phyloP scores from a whole-genome alignment of 2,329 filamentous ascomycete genomes.

The Akanthomyces dipterigenus region DNA sequence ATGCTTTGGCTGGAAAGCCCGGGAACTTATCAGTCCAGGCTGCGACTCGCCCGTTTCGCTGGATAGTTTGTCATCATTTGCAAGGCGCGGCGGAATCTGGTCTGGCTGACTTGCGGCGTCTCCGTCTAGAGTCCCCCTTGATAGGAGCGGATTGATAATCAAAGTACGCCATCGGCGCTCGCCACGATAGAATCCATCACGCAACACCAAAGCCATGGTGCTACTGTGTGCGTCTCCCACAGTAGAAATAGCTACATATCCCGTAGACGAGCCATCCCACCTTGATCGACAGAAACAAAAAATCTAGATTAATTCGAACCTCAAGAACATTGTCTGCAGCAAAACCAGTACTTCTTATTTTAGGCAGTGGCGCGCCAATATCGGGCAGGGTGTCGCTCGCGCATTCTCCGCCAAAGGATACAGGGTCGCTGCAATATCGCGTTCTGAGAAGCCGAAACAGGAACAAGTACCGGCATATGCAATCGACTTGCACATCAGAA shows the following conservation, averaged over 20 bases:
- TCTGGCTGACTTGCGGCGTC: not conserved
- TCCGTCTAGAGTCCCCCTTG: too few relatives aligned
- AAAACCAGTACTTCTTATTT: not conserved
- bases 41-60: not conserved
- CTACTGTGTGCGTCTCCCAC: too few relatives aligned
- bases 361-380: not conserved
- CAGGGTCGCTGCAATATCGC: not conserved
- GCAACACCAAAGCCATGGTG: not conserved
- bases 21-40: not conserved
- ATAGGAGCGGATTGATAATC: not conserved
- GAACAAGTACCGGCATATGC: constrained; percentile 8
- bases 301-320: not conserved
- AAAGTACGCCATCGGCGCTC: not conserved
- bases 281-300: not conserved
- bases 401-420: not conserved
- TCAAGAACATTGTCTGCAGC: not conserved
- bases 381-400: not conserved
- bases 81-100: not conserved
- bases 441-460: constrained; percentile 1
- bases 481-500: constrained; percentile 5
- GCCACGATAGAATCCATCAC: not conserved
- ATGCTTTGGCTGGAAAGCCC: too few relatives aligned
- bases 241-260: not conserved
- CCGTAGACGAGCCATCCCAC: too few relatives aligned
- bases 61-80: not conserved